These are phyloP conservation scores for Tetragonia tetragonoides DNA, from an alignment of 148 eudicot species.

Conservation along the genomic window DNA sequence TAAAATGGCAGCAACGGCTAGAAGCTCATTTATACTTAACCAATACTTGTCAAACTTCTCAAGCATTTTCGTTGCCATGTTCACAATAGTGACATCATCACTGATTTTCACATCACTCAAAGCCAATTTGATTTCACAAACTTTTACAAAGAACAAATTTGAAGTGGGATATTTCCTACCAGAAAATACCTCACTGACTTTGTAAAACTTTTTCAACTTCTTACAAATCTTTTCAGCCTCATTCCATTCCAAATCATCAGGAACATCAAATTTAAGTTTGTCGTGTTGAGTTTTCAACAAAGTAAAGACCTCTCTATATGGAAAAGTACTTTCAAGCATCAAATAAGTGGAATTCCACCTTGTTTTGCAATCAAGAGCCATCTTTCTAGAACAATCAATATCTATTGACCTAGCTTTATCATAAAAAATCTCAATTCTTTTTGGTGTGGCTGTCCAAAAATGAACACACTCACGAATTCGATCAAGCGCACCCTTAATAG, in stretches of 20 bases:
- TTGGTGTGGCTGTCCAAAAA: neutral
- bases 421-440: neutral
- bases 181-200: neutral
- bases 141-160: neutral
- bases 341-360: no score
- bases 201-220: constrained; percentile 1
- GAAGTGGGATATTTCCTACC: neutral
- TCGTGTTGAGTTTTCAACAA: neutral
- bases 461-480: neutral
- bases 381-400: neutral
- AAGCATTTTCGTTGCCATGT: no score
- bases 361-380: neutral
- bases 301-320: neutral
- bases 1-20: neutral
- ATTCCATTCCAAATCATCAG: neutral
- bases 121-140: no score
- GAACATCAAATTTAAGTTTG: neutral
- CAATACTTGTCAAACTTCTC: no score
- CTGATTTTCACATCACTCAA: no score
- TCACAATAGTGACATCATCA: no score
- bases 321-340: neutral
- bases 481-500: neutral
- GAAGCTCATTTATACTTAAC: no score
- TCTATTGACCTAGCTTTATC: neutral
- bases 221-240: neutral